These are phyloP conservation scores for Chrysosporium keratinophilum DNA, from an alignment of 2,329 filamentous ascomycete species.

Conservation along the genomic window DNA sequence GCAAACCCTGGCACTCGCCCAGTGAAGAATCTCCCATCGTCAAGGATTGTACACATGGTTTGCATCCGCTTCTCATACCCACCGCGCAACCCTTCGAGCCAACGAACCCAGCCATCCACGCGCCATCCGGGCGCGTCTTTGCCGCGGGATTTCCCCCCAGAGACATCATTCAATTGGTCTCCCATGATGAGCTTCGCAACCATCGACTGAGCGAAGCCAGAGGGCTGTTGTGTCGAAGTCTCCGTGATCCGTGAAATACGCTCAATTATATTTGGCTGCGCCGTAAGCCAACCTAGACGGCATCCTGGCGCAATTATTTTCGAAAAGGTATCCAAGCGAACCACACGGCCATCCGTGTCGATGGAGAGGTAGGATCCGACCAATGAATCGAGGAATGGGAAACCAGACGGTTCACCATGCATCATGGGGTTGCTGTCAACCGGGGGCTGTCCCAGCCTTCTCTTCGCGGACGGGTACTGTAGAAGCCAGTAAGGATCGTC, in stretches of 20 bases:
- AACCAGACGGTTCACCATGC: slow-evolving; percentile 51
- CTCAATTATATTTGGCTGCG: slow-evolving; percentile 67
- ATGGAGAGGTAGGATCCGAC: slow-evolving; percentile 71
- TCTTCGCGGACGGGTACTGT: slow-evolving; percentile 64
- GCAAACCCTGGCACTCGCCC: slow-evolving; percentile 26
- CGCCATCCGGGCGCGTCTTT: slow-evolving; percentile 57
- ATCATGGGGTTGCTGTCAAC: slow-evolving; percentile 33
- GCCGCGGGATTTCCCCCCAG: slow-evolving; percentile 36
- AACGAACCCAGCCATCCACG: slow-evolving; percentile 76
- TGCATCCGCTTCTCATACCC: slow-evolving; percentile 79
- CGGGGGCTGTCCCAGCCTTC: slow-evolving; percentile 20
- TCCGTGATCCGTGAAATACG: slow-evolving; percentile 65
- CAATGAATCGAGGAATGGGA: slow-evolving; percentile 65
- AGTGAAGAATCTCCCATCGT: slow-evolving; percentile 55
- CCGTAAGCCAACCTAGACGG: slow-evolving; percentile 81
- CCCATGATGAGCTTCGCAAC: slow-evolving; percentile 69
- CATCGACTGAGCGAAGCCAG: slow-evolving; percentile 79
- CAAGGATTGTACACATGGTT: slow-evolving; percentile 63
- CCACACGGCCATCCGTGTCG: slow-evolving; percentile 75
- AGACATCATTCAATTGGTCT: slow-evolving; percentile 44
- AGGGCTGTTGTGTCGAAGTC: slow-evolving; percentile 68
- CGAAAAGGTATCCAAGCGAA: slow-evolving; percentile 86
- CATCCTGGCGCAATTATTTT: slow-evolving; percentile 88
- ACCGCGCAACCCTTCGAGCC: slow-evolving; percentile 74
- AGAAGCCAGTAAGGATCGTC: slow-evolving; percentile 96